Base-by-base conservation (phyloP, 768 basidiomycete genomes). In the Tulasnella sp. region DNA sequence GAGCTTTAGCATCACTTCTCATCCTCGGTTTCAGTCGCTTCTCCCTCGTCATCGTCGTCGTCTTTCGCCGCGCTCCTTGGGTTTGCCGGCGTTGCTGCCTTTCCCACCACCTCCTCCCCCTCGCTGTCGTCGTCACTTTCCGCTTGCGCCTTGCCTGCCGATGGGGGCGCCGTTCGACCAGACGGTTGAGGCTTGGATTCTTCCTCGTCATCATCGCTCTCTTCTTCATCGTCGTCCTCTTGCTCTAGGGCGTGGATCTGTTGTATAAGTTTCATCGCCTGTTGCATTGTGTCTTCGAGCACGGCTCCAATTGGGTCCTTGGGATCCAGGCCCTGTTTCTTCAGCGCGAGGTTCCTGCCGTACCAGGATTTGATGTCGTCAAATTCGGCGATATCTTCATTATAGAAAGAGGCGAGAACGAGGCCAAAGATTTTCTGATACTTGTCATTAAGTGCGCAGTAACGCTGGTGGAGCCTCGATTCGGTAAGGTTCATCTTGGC, bases 351-450 rank as follows among this genome's bases (percentile, higher is more conserved):
- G 81, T 42, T 74, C 60, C 37, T 81, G 77, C 85, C 87, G 85
- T 96, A 92, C 97, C 97, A 99, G 75, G 87, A 88, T n/a, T 94
- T 91, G 82, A 98, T 93, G 82, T 96, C 93, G 76, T 95, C 93
- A 83, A 96, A 96, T 75, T 94, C 94, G 2, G 98, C 92, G 72
- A 98, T 90, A 85, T 99, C 97, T n/a, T 90, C 89, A 84, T 97
- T 94, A 85, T 98, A 99, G 20, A 96, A 87, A 3, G 93, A 92
- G 42, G 93, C 93, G 34, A 99, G 90, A 79, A 97, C 90, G 83
- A 94, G 91, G 4, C 94, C 94, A 85, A 98, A 99, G 80, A 96
- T 87, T 24, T 90, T 88, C 83, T 91, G 85, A 80, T 93, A 91
- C 81, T 87, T 88, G 31, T 90, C 94, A 75, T 84, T 81, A 72